Base-by-base conservation (phyloP, 2,329 filamentous ascomycete species). In the Emericellopsis atlantica region DNA sequence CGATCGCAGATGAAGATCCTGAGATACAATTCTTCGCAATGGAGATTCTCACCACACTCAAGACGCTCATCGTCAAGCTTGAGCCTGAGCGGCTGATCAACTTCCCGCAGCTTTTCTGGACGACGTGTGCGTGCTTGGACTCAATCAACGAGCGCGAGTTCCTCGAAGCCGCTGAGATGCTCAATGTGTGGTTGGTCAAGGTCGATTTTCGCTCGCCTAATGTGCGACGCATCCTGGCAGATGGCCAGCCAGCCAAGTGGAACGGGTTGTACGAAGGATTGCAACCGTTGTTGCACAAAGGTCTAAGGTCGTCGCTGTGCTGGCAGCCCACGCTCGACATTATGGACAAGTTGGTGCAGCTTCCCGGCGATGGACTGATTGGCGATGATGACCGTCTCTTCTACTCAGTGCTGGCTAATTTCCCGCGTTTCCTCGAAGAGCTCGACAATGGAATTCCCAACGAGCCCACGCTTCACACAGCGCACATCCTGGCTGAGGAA, bases 51-150 rank as follows among this genome's bases (percentile, higher is more conserved):
- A 95, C 89, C 0, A 98, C 93, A 0, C 61, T 98, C 40, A 89
- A 93, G 54, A 88, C 88, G 0, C 82, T 98, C 36, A 94, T 98
- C 43, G 75, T 79, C 48, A 92, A 90, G 42, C 66, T 96, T 23
- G 81, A 89, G 16, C 72, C 83, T 0, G 75, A 83, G 32, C 83
- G 89, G 55, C 70, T 98, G 2, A 62, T 94, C 37, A 79, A 80
- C n/a, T 95, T 95, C 48, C 92, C 92, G 2, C 90, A 96, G 53
- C 68, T 98, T 1, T 96, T 98, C 61, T 98, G 93, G 93, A 94
- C 90, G 1, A 95, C 86, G 0, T 95, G 89, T 52, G 92, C 92
- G 10, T 98, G 92, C 56, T 66, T 98, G 16, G 89, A 96, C 54
- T 96, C 92, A 0, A 94, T 96, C 53, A 94, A 96, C 48, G 93